Base-by-base conservation (phyloP, 495 filamentous ascomycete species). In the Clavariopsis aquatica region DNA sequence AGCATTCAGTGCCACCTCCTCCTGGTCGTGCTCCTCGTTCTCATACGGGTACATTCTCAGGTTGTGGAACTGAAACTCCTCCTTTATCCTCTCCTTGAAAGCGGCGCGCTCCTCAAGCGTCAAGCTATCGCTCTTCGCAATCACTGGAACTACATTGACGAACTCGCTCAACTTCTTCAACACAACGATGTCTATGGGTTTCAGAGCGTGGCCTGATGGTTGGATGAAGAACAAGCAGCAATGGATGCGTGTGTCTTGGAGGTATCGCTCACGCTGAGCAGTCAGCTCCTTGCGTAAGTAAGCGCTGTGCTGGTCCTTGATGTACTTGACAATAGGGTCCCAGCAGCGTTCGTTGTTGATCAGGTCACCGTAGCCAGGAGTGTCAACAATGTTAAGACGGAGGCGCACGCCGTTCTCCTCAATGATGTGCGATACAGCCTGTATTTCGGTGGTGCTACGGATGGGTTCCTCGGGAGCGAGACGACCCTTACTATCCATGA, bases 211-310 rank as follows among this genome's bases (percentile, higher is more conserved):
- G 38, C 94, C 94, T 7, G 92, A 96, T 12, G 94, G 94, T 78
- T 96, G 93, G 74, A 99, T 99, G 86, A 99, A 99, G 85, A 98
- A 99, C 59, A 99, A 82, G 79, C 94, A 99, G 86, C 94, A 98
- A 83, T 99, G 94, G 70, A 99, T 96, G 64, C 94, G 89, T 69
- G 94, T 98, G 78, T 99, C 94, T 80, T 96, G 93, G 69, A 99
- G 96, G 76, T 99, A 98, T 69, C 94, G 90, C 78, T 99, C 94
- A 77, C 94, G 90, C 83, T 99, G 95, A 68, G 94, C 94, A n/a
- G 94, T 98, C 69, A 99, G 92, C 75, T 99, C 94, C 83, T 99
- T 99, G 77, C 95, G 89, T 52, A 99, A 90, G 80, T 96, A 99
- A 71, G 95, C 92, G n/a, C 91, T 95, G 82, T 99, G 95, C 81